These are phyloP conservation scores for Ramularia endophylla DNA, from an alignment of 2,329 filamentous ascomycete genomes.

Conservation along the genomic window DNA sequence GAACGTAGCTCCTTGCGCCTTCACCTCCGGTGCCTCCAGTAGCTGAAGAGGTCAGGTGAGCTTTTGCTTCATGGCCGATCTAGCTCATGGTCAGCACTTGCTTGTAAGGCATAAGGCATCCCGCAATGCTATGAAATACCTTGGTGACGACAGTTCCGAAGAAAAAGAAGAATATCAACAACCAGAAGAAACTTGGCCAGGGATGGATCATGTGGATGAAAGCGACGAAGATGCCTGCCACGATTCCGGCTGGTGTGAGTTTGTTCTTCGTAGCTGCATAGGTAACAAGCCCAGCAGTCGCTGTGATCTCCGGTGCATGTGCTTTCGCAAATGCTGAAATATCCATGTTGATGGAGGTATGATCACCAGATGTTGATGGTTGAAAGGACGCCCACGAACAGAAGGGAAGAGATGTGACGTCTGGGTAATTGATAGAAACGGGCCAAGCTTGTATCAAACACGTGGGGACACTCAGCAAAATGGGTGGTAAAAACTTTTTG, in stretches of 20 bases:
- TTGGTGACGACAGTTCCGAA: constrained; percentile 79
- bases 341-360: constrained; percentile 15
- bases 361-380: no score
- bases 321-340: constrained; percentile 17
- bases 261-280: constrained; percentile 42
- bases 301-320: constrained; percentile 26
- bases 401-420: no score
- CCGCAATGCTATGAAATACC: no score
- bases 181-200: constrained; percentile 82
- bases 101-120: no score
- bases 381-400: no score
- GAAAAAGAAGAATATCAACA: constrained; percentile 80
- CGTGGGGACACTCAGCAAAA: no score
- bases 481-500: no score
- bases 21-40: constrained; percentile 70
- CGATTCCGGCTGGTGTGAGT: constrained; percentile 69
- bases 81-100: constrained; percentile 30
- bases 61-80: constrained; percentile 85
- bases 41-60: constrained; percentile 70
- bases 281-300: constrained; percentile 39
- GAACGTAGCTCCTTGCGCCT: constrained; percentile 73
- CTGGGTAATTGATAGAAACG: no score
- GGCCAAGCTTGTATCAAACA: no score
- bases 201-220: constrained; percentile 82
- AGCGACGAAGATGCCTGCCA: constrained; percentile 67